These are phyloP conservation scores for Pyrus pyrifolia DNA, from an alignment of 306 rosid species.

Conservation along the genomic window DNA sequence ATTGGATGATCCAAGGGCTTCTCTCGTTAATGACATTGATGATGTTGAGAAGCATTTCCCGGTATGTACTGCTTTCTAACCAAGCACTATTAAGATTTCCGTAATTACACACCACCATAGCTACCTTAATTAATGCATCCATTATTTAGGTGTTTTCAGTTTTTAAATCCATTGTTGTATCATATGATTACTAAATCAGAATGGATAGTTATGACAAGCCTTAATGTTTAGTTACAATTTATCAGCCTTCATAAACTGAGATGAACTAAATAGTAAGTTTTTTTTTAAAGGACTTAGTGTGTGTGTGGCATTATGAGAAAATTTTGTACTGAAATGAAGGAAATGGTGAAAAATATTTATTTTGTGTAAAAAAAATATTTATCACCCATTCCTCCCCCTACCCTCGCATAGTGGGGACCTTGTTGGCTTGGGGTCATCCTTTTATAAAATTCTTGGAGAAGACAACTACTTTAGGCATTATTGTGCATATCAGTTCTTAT, in stretches of 20 bases:
- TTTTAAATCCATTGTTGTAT: background rate
- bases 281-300: background rate
- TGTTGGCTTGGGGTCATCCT: too few species aligned
- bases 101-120: background rate
- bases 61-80: conserved; percentile 30
- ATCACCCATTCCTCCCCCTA: too few species aligned
- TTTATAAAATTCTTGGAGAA: background rate
- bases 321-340: background rate
- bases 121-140: background rate
- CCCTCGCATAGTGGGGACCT: too few species aligned
- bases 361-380: too few species aligned
- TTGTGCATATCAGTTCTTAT: background rate
- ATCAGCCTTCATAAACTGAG: background rate
- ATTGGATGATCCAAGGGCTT: conserved; percentile 84
- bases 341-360: background rate
- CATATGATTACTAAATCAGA: background rate
- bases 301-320: background rate
- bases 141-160: background rate
- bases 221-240: background rate
- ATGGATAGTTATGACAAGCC: background rate
- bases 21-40: conserved; percentile 66
- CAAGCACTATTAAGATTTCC: background rate
- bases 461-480: background rate
- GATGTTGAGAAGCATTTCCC: conserved; percentile 97
- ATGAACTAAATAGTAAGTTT: background rate